Evolutionary conservation across 139 green algal species (phyloP), one percentile per base, ranked within the genome.

Genomic region (Chlorella sorokiniana): DNA sequence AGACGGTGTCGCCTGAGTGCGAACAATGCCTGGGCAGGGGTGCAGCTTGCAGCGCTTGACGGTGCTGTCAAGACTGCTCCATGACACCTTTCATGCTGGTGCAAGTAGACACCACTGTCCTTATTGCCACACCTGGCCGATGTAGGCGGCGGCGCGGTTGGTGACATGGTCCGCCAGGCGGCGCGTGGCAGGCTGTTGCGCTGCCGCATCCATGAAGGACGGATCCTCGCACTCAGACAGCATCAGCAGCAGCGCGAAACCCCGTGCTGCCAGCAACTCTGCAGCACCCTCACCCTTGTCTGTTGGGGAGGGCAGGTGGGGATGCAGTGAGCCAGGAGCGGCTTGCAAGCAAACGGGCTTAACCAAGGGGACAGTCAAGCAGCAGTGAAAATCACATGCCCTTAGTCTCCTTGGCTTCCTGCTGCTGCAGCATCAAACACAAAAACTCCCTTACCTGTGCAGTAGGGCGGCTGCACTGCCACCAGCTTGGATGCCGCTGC

Each of bases 181-280:
- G 23, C 44, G 71, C 8, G 76, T 81, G 65, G 52, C 56, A 2
- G 56, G 29, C 38, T 81, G 62, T n/a, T 61, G 40, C 2, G 75
- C 62, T n/a, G 61, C 63, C 44, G 59, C 41, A 56, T 88, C 81
- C 45, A 79, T 70, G 67, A 78, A 88, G 35, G 54, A 67, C 2
- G 82, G 74, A 1, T 78, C 37, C 64, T 80, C 67, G 44, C 74
- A 69, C 44, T 89, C 85, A 6, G 63, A 45, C 82, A 89, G 42
- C 61, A 85, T 78, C 31, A 88, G 42, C 74, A 89, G 61, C 75
- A 89, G 74, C 25, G 74, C 59, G 51, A 76, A 82, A 6, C 84
- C 85, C 33, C 85, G 76, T 9, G 85, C 76, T 23, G 68, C 82
- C 59, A 89, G 75, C 74, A 88, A 62, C 74, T 89, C 85, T 29